Evolutionary conservation across 2,329 filamentous ascomycete genomes (phyloP).

Genomic region (Paracoccidioides brasiliensis): DNA sequence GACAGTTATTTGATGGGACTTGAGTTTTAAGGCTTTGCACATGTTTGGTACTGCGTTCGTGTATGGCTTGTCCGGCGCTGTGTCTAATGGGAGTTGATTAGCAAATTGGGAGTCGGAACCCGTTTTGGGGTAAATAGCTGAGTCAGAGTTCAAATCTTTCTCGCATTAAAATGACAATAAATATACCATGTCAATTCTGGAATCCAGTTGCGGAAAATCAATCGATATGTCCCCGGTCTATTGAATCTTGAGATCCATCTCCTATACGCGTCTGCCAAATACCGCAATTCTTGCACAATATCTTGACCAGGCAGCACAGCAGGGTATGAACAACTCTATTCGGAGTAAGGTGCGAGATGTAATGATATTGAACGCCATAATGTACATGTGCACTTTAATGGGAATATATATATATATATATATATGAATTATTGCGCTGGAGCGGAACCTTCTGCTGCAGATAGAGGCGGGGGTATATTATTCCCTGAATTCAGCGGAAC

Average conservation of each 20-base stretch:
- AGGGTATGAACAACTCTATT: neutral
- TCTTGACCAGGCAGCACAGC: neutral
- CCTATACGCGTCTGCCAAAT: neutral
- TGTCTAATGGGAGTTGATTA: neutral
- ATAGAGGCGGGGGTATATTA: neutral
- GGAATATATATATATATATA: neutral
- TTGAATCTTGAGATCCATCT: neutral
- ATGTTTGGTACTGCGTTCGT: neutral
- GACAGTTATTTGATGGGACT: constrained; percentile 13
- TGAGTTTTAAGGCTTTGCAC: constrained; percentile 7
- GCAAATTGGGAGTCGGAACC: neutral
- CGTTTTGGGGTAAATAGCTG: too few species aligned
- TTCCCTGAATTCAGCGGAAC: constrained; percentile 32
- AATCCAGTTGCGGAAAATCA: neutral
- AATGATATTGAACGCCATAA: constrained; percentile 1
- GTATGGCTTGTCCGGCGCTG: neutral
- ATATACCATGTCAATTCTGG: neutral
- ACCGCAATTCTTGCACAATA: neutral
- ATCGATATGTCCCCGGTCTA: neutral
- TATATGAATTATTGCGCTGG: neutral
- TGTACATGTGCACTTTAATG: neutral
- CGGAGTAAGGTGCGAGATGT: neutral
- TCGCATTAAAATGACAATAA: neutral
- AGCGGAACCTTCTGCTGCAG: neutral
- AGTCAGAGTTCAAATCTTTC: too few species aligned